These are phyloP conservation scores for Phytophthora pluvialis DNA, from an alignment of 352 stramenopile genomes.

Conservation along the genomic window DNA sequence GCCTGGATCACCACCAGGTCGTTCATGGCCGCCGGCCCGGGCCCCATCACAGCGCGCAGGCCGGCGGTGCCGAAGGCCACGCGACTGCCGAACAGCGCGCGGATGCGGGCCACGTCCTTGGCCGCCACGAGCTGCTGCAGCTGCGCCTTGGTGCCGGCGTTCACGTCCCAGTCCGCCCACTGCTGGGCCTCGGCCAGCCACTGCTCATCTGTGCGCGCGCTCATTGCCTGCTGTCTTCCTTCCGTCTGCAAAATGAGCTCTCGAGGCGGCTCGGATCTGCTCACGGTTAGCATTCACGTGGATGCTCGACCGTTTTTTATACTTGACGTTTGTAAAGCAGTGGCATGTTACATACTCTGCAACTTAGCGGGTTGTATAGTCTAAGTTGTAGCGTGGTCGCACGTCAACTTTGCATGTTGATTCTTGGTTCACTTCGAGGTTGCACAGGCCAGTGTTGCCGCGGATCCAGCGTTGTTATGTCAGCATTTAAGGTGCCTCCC, in stretches of 20 bases:
- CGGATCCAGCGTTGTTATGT: too few species aligned
- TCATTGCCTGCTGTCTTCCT: constrained; percentile 23
- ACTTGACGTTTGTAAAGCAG: constrained; percentile 38
- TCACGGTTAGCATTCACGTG: constrained; percentile 31
- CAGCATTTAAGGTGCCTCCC: too few species aligned
- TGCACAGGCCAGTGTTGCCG: too few species aligned
- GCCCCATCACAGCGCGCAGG: constrained; percentile 89
- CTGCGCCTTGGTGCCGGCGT: constrained; percentile 69
- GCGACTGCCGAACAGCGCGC: constrained; percentile 79
- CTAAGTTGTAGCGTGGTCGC: constrained; percentile 8
- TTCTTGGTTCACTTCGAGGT: not conserved
- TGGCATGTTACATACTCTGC: constrained; percentile 24
- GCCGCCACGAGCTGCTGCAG: constrained; percentile 71
- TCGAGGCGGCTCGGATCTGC: too few species aligned
- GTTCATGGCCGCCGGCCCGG: constrained; percentile 92
- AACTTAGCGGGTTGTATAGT: not conserved
- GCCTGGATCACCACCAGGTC: constrained; percentile 94
- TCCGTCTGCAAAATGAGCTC: constrained; percentile 24
- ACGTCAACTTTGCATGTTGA: constrained; percentile 31
- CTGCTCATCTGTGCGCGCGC: constrained; percentile 36
- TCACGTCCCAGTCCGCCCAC: constrained; percentile 90
- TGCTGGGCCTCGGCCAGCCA: constrained; percentile 69
- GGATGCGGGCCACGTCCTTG: constrained; percentile 57
- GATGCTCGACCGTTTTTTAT: constrained; percentile 31
- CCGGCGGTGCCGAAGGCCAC: constrained; percentile 94